These are phyloP conservation scores for Ascobolus immersus DNA, from an alignment of 495 filamentous ascomycete species.

Conservation along the genomic window DNA sequence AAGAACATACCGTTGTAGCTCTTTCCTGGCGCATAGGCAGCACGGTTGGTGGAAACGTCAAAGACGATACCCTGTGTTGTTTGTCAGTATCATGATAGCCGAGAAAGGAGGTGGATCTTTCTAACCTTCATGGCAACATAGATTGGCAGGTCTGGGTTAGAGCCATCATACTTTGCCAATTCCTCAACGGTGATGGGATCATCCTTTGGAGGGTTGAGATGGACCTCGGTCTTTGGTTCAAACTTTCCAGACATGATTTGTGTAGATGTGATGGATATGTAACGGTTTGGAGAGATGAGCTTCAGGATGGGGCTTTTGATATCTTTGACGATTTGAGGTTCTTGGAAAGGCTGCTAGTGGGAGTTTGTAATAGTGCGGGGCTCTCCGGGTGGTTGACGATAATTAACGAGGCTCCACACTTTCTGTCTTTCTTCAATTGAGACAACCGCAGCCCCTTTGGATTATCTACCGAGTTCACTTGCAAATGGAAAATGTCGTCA, in stretches of 20 bases:
- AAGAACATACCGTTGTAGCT: conserved; percentile 51
- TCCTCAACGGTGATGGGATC: conserved; percentile 55
- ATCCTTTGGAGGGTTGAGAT: conserved; percentile 64
- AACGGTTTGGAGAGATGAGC: too few relatives aligned
- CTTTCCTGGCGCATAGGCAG: conserved; percentile 53
- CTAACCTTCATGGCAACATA: conserved; percentile 77
- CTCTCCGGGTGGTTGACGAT: too few relatives aligned
- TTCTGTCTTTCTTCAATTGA: too few relatives aligned
- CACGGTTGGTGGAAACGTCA: conserved; percentile 61
- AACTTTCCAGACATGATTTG: conserved; percentile 40
- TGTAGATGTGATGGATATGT: too few relatives aligned
- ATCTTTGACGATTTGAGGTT: too few relatives aligned
- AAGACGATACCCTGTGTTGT: conserved; percentile 50
- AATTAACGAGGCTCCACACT: too few relatives aligned
- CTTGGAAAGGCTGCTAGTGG: too few relatives aligned
- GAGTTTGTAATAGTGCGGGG: too few relatives aligned
- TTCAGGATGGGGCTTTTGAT: too few relatives aligned
- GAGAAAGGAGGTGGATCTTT: conserved; percentile 1
- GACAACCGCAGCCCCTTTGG: too few relatives aligned
- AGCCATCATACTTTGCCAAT: conserved; percentile 42
- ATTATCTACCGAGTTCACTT: too few relatives aligned
- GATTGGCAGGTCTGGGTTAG: conserved; percentile 40
- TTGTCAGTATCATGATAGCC: not conserved
- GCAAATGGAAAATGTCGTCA: too few relatives aligned
- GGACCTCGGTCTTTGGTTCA: conserved; percentile 57